Percentiles rank a stretch among this genome's conserved stretches.
phyloP scores from a whole-genome alignment of 2,329 filamentous ascomycete genomes.

The Tolypocladium ovalisporum region DNA sequence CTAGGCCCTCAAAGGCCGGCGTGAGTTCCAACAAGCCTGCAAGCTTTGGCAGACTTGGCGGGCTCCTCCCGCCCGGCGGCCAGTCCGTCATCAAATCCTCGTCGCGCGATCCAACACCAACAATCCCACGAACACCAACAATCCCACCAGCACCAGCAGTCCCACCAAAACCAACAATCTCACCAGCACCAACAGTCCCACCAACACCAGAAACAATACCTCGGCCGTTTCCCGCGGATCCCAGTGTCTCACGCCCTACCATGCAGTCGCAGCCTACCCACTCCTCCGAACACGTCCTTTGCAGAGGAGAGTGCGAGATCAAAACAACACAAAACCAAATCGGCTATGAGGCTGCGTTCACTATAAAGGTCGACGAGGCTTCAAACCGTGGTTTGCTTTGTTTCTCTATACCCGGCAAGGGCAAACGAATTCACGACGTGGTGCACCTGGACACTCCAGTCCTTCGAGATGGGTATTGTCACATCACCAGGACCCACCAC shows the following conservation, averaged over 20 bases:
- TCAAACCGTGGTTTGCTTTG: constrained; percentile 9
- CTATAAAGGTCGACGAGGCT: constrained; percentile 7
- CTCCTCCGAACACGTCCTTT: constrained; percentile 6
- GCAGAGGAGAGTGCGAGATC: constrained; percentile 8
- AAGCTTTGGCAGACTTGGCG: constrained; percentile 1
- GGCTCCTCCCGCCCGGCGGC: neutral
- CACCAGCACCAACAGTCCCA: too few species aligned
- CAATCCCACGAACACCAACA: neutral
- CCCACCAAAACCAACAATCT: too few species aligned
- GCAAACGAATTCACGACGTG: constrained; percentile 7
- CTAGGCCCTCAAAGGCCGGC: neutral
- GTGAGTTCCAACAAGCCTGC: neutral
- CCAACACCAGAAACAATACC: too few species aligned
- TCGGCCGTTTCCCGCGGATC: too few species aligned
- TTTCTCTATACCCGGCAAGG: constrained; percentile 6
- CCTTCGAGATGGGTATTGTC: constrained; percentile 12
- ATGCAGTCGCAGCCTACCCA: neutral
- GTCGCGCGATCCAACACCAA: neutral
- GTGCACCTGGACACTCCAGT: constrained; percentile 9
- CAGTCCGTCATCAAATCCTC: neutral
- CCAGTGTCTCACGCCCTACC: too few species aligned
- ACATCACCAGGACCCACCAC: constrained; percentile 2
- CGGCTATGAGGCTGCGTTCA: constrained; percentile 5
- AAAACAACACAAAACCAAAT: constrained; percentile 2
- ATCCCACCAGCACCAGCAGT: too few species aligned